Evolutionary conservation across 2,329 filamentous ascomycete genomes (phyloP).

Genomic region (Fusarium marasasianum): DNA sequence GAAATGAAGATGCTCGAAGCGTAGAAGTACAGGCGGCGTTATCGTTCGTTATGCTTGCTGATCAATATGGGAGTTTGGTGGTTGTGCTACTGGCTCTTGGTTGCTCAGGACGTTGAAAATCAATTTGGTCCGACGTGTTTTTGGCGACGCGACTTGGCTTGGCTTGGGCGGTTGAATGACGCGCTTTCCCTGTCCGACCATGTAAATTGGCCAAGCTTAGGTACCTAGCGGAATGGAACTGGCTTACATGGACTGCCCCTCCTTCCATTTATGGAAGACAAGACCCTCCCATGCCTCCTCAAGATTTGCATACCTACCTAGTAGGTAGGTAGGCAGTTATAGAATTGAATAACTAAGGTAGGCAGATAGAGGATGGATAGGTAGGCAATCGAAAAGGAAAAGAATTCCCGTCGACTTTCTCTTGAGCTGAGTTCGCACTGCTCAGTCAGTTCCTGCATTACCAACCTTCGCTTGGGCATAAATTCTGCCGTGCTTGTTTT

Average conservation of each 20-base stretch:
- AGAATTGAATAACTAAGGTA: neutral
- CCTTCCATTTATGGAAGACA: slow-evolving; percentile 20
- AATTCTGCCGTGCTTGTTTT: neutral
- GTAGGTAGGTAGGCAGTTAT: too few species aligned
- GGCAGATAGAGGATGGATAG: neutral
- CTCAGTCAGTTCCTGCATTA: neutral
- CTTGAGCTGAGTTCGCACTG: neutral
- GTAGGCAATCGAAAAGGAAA: neutral
- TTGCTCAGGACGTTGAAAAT: slow-evolving; percentile 29
- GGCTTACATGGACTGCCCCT: slow-evolving; percentile 20
- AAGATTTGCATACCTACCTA: neutral
- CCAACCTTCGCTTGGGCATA: neutral
- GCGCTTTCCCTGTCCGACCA: slow-evolving; percentile 27
- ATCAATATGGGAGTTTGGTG: neutral
- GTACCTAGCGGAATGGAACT: neutral
- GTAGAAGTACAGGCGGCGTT: neutral
- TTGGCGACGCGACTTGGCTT: slow-evolving; percentile 41
- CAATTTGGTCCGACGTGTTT: slow-evolving; percentile 42
- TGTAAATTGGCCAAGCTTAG: slow-evolving; percentile 20
- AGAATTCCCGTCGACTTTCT: neutral
- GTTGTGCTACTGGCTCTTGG: neutral
- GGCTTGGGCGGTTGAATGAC: slow-evolving; percentile 22
- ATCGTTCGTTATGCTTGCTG: slow-evolving; percentile 15
- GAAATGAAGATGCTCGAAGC: neutral
- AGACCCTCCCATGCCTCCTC: neutral